Evolutionary conservation across 805 yeast genomes (phyloP), one percentile per base, ranked within the genome.

Genomic region (Nakazawaea sp.): DNA sequence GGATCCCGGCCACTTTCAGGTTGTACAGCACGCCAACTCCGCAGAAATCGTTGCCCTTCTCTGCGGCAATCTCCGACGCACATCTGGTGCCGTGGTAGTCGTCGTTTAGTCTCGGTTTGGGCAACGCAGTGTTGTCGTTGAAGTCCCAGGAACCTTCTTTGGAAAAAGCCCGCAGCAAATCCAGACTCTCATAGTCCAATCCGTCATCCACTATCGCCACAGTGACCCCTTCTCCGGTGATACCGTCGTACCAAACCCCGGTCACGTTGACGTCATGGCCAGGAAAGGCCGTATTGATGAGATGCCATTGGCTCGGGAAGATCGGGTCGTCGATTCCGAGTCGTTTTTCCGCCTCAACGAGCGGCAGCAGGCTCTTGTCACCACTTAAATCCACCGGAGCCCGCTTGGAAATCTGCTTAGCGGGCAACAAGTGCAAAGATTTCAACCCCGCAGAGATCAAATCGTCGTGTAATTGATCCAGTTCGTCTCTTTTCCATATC

Each of bases 81-180:
- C 98, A 92, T 46, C 98, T 66, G 0, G 98, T 92, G 5, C 98
- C 98, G 56, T 92, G 98, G 48, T 79, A 78, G 56, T 92, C 98
- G 55, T 84, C 95, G 7, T 49, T 58, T 20, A 90, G 66, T 39
- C 79, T 65, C 9, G 98, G 98, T 48, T 73, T 76, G 2, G 98
- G 98, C 32, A 78, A 62, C 17, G 75, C 68, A 0, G 68, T 69
- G 49, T 84, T 79, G 49, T 77, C 83, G 55, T 92, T 92, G 58
- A 75, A 92, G 61, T 92, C 98, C 85, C 90, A 92, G 6, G 96
- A 87, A 3, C 97, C 98, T 45, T 75, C 77, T 11, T 66, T 59
- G 50, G 71, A 74, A 55, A 81, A 92, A 48, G 81, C 84, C 27
- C 66, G 75, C 21, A 64, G 62, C 42, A 92, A 64, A 59, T 92